Base-by-base conservation (phyloP, 2,329 filamentous ascomycete genomes). In the Echinosphaeria canescens region DNA sequence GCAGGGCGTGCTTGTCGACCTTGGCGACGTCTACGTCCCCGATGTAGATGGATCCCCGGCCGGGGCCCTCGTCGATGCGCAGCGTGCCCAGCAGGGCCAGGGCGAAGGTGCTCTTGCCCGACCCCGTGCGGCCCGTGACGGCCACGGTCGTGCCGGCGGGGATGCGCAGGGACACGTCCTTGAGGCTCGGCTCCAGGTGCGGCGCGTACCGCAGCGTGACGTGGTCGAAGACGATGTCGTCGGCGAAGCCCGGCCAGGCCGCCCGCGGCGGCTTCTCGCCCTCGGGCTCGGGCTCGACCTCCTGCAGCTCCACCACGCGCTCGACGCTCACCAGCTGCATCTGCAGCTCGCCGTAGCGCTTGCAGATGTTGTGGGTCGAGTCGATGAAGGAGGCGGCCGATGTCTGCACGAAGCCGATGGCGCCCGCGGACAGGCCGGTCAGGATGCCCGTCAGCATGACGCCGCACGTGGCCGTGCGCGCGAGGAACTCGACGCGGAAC, bases 301-400 rank as follows among this genome's bases (percentile, higher is more conserved):
- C 65, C 2, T 88, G 57, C 0, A 92, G 59, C 44, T 88, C 79
- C 8, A 88, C 69, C 0, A 92, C 73, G 22, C 82, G 67, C 48
- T 92, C 82, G 0, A 92, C 78, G 0, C 76, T 84, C 0, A 91
- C 81, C 36, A 91, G 91, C 41, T 91, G 75, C 63, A 92, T 82
- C 43, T 92, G 81, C 2, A 92, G 58, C 40, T 78, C 68, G 3
- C 82, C 82, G 38, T 91, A 91, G 30, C 69, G 64, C 32, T 69
- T 68, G 46, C 82, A 92, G 0, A 91, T 60, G 2, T 55, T 52
- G 39, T 84, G 76, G 0, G 76, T 85, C 6, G 70, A 61, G 8
- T 53, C 47, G 12, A 85, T 76, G 34, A 79, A 75, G 31, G 62
- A 65, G 5, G 62, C 59, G 0, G 76, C 75, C 0, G 75, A 68